A percentile compares a stretch with the other conserved stretches of the same genome.
Evolutionary conservation across 768 basidiomycete genomes (phyloP).

Genomic region (Leucogyrophana mollusca): DNA sequence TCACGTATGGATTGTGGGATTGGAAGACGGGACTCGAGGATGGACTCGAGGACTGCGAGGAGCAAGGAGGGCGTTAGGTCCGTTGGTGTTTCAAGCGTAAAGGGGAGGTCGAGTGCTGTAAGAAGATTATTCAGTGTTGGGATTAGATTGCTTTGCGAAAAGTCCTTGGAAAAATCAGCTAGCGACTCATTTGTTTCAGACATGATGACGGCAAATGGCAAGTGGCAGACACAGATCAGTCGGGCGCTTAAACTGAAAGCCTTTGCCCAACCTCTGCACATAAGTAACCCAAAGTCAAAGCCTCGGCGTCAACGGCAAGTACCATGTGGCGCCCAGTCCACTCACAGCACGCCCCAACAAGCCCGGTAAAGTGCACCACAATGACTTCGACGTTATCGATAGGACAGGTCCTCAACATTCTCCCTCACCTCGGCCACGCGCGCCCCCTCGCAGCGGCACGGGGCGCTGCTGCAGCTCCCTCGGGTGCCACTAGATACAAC

Average conservation of each 20-base stretch:
- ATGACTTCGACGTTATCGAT: no score
- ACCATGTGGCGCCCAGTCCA: no score
- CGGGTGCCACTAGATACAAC: no score
- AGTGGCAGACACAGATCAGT: not conserved
- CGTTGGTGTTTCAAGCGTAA: slow-evolving; percentile 45
- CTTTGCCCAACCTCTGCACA: no score
- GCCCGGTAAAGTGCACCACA: no score
- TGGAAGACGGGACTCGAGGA: slow-evolving; percentile 55
- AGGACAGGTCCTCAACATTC: no score
- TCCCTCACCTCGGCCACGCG: no score
- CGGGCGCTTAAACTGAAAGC: not conserved
- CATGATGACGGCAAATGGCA: slow-evolving; percentile 1
- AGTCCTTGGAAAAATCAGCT: slow-evolving; percentile 6
- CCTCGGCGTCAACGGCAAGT: no score
- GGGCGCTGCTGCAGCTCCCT: no score
- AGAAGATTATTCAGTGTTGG: slow-evolving; percentile 47
- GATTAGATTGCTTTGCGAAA: slow-evolving; percentile 14
- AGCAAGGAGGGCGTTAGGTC: slow-evolving; percentile 75
- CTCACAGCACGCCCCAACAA: no score
- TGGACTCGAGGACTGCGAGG: slow-evolving; percentile 65
- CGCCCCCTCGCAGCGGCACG: no score
- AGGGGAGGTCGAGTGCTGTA: slow-evolving; percentile 40
- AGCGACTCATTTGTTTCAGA: slow-evolving; percentile 5
- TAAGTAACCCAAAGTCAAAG: not conserved
- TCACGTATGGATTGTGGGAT: slow-evolving; percentile 34